Evolutionary conservation across 768 basidiomycete genomes (phyloP), one percentile per base, ranked within the genome.

Genomic region (Mycena leptocephala): DNA sequence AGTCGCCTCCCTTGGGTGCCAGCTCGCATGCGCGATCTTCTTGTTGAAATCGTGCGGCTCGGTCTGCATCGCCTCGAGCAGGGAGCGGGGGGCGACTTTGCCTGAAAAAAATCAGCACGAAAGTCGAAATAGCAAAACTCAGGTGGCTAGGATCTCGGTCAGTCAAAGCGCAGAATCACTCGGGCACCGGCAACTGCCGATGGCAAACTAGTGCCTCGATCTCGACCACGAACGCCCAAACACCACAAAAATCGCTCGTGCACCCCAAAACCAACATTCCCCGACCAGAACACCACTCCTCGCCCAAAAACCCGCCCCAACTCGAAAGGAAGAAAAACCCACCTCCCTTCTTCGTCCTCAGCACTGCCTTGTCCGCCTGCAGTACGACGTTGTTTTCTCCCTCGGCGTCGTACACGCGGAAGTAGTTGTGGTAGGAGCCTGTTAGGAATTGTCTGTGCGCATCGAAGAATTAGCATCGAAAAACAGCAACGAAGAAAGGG

Each of bases 341-440:
- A 62, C 70, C 51, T 56, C 55, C 2, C 91, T 99, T 99, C 94
- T 98, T 99, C 64, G 96, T 96, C 86, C 99, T 99, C 89, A 99
- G 99, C 11, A 98, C 97, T n/a, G 97, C 97, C 86, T 99, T 99
- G 88, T 99, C 98, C 2, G 98, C 98, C 86, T 99, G 98, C 70
- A 99, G 87, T 14, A 99, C 96, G 48, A 97, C 93, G 81, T 99
- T 98, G 74, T 93, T 94, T 76, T 93, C 82, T 37, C 92, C 92
- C 72, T 97, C 96, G 63, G 93, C 91, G 84, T 99, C 98, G 86
- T 97, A 99, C 92, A 99, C 98, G 84, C 97, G 96, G 95, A 99
- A 97, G 88, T 97, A 99, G 88, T 99, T 99, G 89, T 99, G 97
- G 88, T 99, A 99, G 59, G 98, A 99, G 61, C 98, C 98, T 9